Base-by-base conservation (phyloP, 1,284 basidiomycete genomes). In the Papiliotrema laurentii region DNA sequence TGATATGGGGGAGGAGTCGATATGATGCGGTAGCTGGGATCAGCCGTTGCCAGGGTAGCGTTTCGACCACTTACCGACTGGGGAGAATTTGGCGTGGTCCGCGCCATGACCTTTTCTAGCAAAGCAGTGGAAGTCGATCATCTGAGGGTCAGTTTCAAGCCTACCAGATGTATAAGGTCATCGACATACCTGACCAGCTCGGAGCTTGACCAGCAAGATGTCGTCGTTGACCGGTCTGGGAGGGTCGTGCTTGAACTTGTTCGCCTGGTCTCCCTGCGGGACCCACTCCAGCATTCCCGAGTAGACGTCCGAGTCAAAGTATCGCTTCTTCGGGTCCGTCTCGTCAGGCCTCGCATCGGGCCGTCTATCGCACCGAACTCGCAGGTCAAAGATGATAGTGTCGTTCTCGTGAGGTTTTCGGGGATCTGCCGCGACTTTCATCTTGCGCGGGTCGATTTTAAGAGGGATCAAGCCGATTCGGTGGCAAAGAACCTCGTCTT, bases 51-150 rank as follows among this genome's bases (percentile, higher is more conserved):
- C n/a, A 30, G 21, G 49, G 4, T 3, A 31, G 47, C 11, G 18
- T 9, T 35, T 13, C 4, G 25, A 25, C 25, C 4, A 77, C 87
- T 56, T 58, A 89, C 89, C 89, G 44, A 98, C 96, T n/a, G 96
- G 91, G 49, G 84, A 90, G 73, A 89, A 98, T 69, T 99, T 99
- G 36, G 96, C 92, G 67, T 99, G 96, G 61, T 94, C 91, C 63
- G 89, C 90, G 19, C 91, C 93, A n/a, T 90, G 82, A 6, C 92
- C 89, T 69, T 97, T 97, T 40, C 60, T 57, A 2, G 69, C 69
- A 52, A 93, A 79, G 41, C 91, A 93, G 69, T 98, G 93, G 52
- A 96, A 68, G 68, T 97, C 89, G 74, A 93, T 56, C 49, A 66
- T 53, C 58, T 60, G 21, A 16, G n/a, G 19, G 34, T 50, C 45